Base-by-base conservation (phyloP, 495 filamentous ascomycete species). In the Pyrenopolyporus hunteri region DNA sequence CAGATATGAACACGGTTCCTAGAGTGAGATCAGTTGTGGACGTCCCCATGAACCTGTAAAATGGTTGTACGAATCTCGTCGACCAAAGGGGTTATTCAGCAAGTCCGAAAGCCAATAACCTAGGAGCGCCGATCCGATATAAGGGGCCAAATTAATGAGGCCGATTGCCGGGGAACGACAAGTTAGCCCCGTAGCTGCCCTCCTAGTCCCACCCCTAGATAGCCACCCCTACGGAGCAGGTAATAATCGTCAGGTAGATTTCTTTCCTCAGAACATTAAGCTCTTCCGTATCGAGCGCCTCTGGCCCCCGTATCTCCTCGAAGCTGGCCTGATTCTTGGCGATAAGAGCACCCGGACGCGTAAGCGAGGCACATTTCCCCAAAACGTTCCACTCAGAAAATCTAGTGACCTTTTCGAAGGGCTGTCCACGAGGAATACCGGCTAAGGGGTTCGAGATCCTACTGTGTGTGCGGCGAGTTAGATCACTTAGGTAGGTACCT, bases 171-270 rank as follows among this genome's bases (percentile, higher is more conserved):
- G 83, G 83, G 68, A 87, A 89, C 14, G 78, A 79, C 33, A 90
- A 67, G 50, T 89, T 89, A 25, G 87, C 87, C 39, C 86, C 87
- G 57, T 90, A 89, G 44, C 83, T 85, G n/a, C 86, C 86, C n/a
- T 87, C 88, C 60, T 89, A 85, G 68, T 89, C 87, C 86, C 85
- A 89, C 23, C 83, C 83, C 73, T 89, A 87, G 3, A 88, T 84
- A 6, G 86, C 86, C 42, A 88, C 88, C 22, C 84, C 88, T 43
- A 91, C 83, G 19, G 88, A 89, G 64, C 84, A 87, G 13, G 89
- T 78, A 32, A 84, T 76, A 63, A 91, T 86, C 22, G 87, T 89
- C 33, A 88, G 80, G 69, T 89, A 91, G 10, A 76, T 73, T 66
- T 91, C 88, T 29, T 82, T 74, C 26, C 70, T 73, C n/a, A 91